Evolutionary conservation across 345 rosid species (phyloP).

Genomic region (Citrus australasica): DNA sequence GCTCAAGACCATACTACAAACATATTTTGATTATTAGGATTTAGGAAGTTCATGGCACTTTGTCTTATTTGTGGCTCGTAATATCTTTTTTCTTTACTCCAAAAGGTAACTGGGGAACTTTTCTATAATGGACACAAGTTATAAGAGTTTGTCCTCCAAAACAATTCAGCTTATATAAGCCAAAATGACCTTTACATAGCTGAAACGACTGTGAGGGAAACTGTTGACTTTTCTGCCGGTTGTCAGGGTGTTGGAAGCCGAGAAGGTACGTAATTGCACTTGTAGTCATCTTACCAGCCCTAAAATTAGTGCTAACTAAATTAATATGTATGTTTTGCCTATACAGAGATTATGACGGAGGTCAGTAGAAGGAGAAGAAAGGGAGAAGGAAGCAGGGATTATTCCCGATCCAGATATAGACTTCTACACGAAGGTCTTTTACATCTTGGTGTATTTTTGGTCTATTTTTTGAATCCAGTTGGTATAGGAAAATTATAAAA

Average conservation of each 20-base stretch:
- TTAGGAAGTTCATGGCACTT: no score
- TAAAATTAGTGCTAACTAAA: not conserved
- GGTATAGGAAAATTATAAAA: not conserved
- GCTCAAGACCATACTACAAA: fast-evolving
- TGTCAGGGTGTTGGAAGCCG: conserved; percentile 60
- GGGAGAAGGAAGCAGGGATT: conserved; percentile 24
- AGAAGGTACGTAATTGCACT: conserved; percentile 9
- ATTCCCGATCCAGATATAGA: conserved; percentile 20
- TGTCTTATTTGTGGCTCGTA: not conserved
- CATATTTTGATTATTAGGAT: no score
- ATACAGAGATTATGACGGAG: conserved; percentile 17
- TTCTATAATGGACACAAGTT: conserved; percentile 33
- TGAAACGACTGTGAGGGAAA: conserved; percentile 64
- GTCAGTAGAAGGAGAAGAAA: conserved; percentile 13
- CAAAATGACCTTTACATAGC: conserved; percentile 50
- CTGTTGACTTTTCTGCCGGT: conserved; percentile 51
- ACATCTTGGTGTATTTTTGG: not conserved
- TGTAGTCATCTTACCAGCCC: no score
- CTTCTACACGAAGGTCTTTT: conserved; percentile 16
- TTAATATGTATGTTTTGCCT: not conserved
- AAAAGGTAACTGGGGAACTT: conserved; percentile 24
- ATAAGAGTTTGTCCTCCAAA: conserved; percentile 53
- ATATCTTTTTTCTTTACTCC: not conserved
- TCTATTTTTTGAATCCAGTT: not conserved
- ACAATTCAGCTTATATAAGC: conserved; percentile 53